Conservation (phyloP, 1,139 yeast genomes). For the Zygoascus sp. region DNA sequence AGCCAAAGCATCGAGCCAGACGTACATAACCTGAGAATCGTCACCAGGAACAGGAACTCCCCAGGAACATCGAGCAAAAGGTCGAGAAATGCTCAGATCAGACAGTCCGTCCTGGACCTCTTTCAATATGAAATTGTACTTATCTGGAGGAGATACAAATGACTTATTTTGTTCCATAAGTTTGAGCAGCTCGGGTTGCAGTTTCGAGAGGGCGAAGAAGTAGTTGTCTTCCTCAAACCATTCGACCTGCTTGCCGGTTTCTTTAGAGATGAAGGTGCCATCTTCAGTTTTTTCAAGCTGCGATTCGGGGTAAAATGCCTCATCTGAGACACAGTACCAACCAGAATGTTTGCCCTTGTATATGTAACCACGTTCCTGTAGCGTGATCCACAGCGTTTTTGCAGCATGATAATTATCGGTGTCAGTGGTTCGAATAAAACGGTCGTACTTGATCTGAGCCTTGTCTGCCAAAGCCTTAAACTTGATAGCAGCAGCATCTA, state of each 20-base stretch:
- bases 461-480: constrained; percentile 58
- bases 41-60: constrained; percentile 88
- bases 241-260: constrained; percentile 70
- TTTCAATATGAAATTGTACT: constrained; percentile 46
- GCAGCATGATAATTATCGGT: constrained; percentile 67
- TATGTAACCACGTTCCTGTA: constrained; percentile 58
- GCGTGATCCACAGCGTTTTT: constrained; percentile 59
- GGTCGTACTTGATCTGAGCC: constrained; percentile 56
- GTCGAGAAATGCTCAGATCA: constrained; percentile 84
- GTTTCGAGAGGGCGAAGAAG: constrained; percentile 67
- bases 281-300: constrained; percentile 53
- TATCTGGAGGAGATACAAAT: constrained; percentile 62
- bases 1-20: constrained; percentile 94
- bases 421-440: constrained; percentile 92
- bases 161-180: constrained; percentile 42
- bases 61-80: constrained; percentile 74
- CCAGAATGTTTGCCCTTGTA: constrained; percentile 84
- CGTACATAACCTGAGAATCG: constrained; percentile 73
- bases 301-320: constrained; percentile 83
- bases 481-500: constrained; percentile 61
- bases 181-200: constrained; percentile 52
- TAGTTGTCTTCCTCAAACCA: constrained; percentile 80
- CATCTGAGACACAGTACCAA: constrained; percentile 94
- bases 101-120: constrained; percentile 52
- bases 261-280: constrained; percentile 52